phyloP scores from a whole-genome alignment of 2,329 filamentous ascomycete species.

The Geosmithia flava region DNA sequence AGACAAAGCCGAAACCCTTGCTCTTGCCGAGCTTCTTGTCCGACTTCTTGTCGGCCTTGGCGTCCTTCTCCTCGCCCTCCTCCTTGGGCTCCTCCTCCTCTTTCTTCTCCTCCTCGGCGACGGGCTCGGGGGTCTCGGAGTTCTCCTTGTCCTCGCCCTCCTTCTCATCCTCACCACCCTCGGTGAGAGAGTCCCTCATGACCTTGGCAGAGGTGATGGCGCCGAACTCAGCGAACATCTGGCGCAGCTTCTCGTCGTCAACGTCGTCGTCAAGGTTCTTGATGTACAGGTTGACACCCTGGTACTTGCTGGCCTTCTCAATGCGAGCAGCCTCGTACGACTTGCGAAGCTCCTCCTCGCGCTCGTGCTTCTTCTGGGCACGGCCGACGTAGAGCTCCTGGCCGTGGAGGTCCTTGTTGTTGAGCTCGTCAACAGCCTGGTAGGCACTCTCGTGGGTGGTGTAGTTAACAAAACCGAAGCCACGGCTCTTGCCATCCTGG shows the following conservation, averaged over 20 bases:
- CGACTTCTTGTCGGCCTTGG: slow-evolving; percentile 37
- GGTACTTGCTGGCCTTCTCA: slow-evolving; percentile 99
- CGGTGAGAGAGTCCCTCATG: slow-evolving; percentile 71
- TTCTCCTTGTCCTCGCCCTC: slow-evolving; percentile 39
- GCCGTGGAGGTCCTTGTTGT: slow-evolving; percentile 82
- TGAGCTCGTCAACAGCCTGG: slow-evolving; percentile 81
- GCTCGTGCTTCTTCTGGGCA: slow-evolving; percentile 99
- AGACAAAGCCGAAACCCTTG: slow-evolving; percentile 99
- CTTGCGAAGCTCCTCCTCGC: slow-evolving; percentile 97
- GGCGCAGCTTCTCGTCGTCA: slow-evolving; percentile 93
- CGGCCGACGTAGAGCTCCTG: slow-evolving; percentile 97
- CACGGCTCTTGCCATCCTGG: slow-evolving; percentile 81
- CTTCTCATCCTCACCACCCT: slow-evolving; percentile 43
- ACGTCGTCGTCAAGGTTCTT: slow-evolving; percentile 98
- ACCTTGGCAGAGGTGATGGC: slow-evolving; percentile 98
- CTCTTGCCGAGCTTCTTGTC: slow-evolving; percentile 81
- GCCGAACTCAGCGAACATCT: slow-evolving; percentile 83
- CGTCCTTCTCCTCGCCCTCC: slow-evolving; percentile 38
- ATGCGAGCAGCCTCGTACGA: slow-evolving; percentile 95
- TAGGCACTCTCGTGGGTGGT: slow-evolving; percentile 78
- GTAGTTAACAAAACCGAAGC: slow-evolving; percentile 95
- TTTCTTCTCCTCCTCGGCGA: slow-evolving; percentile 10
- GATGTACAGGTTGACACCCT: slow-evolving; percentile 98
- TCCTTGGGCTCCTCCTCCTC: slow-evolving; percentile 24
- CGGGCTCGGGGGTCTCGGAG: slow-evolving; percentile 25